Evolutionary conservation across 129 eudicot species (phyloP).

Genomic region (Chrysanthemum lavandulifolium): DNA sequence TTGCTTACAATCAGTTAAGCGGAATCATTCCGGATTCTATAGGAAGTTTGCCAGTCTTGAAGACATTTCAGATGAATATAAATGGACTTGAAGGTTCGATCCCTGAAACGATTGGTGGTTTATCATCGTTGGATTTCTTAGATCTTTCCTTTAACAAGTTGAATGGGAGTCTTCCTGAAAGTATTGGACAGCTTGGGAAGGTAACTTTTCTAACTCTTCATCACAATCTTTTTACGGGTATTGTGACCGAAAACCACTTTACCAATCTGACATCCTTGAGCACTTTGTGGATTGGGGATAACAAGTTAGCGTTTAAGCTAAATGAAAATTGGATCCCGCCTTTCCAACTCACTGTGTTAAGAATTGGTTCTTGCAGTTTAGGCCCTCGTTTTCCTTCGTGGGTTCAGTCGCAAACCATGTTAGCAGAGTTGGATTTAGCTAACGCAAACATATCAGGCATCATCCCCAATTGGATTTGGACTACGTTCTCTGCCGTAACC

Average conservation of each 20-base stretch:
- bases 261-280: slow-evolving; percentile 5
- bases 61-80: neutral
- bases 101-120: neutral
- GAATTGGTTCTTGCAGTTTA: slow-evolving; percentile 17
- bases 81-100: slow-evolving; percentile 9
- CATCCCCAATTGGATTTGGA: slow-evolving; percentile 20
- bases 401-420: neutral
- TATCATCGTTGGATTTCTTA: slow-evolving; percentile 10
- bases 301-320: slow-evolving; percentile 4
- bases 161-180: slow-evolving; percentile 17
- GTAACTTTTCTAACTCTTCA: neutral
- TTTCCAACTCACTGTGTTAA: neutral
- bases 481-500: neutral
- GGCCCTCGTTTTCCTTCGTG: slow-evolving; percentile 17
- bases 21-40: slow-evolving; percentile 19
- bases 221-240: slow-evolving; percentile 14
- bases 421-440: neutral
- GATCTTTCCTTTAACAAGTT: slow-evolving; percentile 14
- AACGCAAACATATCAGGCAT: slow-evolving; percentile 14
- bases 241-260: slow-evolving; percentile 13
- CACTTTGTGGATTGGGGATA: slow-evolving; percentile 9
- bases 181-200: neutral
- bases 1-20: slow-evolving; percentile 9
- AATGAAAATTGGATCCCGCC: slow-evolving; percentile 15
- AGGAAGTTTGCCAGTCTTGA: slow-evolving; percentile 16